These are phyloP conservation scores for Tulasnella sp. DNA, from an alignment of 768 basidiomycete species.

Conservation along the genomic window DNA sequence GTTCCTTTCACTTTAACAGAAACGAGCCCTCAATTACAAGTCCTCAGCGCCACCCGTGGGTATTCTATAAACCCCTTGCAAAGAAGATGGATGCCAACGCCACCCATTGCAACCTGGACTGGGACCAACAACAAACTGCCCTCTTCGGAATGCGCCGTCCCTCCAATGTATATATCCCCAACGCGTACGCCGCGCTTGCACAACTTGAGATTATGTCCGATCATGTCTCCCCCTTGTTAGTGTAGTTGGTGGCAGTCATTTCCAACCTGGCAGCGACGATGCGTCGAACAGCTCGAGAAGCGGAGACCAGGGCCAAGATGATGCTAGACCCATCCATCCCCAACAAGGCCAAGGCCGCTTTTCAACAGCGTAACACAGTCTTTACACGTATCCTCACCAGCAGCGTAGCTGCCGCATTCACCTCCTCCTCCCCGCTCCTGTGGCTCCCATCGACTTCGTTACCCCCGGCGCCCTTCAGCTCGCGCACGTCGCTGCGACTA, in stretches of 20 bases:
- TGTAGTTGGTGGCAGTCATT: constrained; percentile 25
- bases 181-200: too few relatives aligned
- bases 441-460: neutral
- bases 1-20: too few relatives aligned
- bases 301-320: constrained; percentile 25
- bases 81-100: too few relatives aligned
- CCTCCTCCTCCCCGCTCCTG: neutral
- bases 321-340: constrained; percentile 13
- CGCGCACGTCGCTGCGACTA: neutral
- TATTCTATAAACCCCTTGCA: too few relatives aligned
- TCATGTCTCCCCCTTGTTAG: too few relatives aligned
- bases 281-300: constrained; percentile 25
- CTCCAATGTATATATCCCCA: too few relatives aligned
- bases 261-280: constrained; percentile 20
- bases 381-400: neutral
- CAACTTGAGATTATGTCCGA: too few relatives aligned
- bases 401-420: neutral
- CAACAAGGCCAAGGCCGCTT: constrained; percentile 15
- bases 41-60: too few relatives aligned
- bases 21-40: too few relatives aligned
- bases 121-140: too few relatives aligned
- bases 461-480: neutral
- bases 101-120: too few relatives aligned
- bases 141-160: too few relatives aligned
- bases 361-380: neutral